phyloP scores from a whole-genome alignment of 1,139 yeast genomes.

The Citeromyces hawaiiensis region DNA sequence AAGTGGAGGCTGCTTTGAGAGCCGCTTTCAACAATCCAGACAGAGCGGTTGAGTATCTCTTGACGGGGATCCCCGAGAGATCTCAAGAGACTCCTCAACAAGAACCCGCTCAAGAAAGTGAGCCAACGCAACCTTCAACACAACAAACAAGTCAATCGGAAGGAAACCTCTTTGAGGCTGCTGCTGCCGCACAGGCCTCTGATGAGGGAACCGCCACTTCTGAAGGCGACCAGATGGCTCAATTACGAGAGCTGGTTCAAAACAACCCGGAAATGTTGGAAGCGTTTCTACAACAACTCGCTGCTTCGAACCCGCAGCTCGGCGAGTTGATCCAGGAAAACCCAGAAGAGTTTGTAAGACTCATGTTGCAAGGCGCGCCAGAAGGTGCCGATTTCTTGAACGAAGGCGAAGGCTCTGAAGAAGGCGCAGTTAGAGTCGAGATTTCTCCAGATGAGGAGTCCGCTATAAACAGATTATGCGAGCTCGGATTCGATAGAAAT shows the following conservation, averaged over 20 bases:
- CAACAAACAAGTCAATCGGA: slow-evolving; percentile 12
- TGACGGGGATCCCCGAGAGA: slow-evolving; percentile 81
- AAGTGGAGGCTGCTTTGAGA: slow-evolving; percentile 82
- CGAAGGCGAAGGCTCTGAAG: slow-evolving; percentile 20
- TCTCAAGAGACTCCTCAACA: slow-evolving; percentile 25
- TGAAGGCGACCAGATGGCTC: slow-evolving; percentile 41
- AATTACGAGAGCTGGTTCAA: slow-evolving; percentile 67
- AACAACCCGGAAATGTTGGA: slow-evolving; percentile 86
- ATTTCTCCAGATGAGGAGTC: slow-evolving; percentile 76
- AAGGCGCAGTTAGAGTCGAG: slow-evolving; percentile 37
- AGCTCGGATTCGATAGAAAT: slow-evolving; percentile 82
- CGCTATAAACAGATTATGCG: slow-evolving; percentile 81
- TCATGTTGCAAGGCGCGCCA: slow-evolving; percentile 42
- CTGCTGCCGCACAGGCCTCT: slow-evolving; percentile 37
- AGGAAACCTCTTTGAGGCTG: slow-evolving; percentile 52
- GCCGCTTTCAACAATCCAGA: slow-evolving; percentile 98
- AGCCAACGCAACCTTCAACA: slow-evolving; percentile 16
- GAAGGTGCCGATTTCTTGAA: slow-evolving; percentile 22
- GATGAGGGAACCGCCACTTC: slow-evolving; percentile 3
- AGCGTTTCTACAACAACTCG: slow-evolving; percentile 70
- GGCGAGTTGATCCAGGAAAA: slow-evolving; percentile 74
- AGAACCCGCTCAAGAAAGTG: slow-evolving; percentile 16
- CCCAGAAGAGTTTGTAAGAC: slow-evolving; percentile 75
- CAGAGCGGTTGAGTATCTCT: slow-evolving; percentile 89
- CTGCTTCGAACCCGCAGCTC: slow-evolving; percentile 75